Evolutionary conservation across 768 basidiomycete genomes (phyloP).

Genomic region (Cystofilobasidium bisporidii): DNA sequence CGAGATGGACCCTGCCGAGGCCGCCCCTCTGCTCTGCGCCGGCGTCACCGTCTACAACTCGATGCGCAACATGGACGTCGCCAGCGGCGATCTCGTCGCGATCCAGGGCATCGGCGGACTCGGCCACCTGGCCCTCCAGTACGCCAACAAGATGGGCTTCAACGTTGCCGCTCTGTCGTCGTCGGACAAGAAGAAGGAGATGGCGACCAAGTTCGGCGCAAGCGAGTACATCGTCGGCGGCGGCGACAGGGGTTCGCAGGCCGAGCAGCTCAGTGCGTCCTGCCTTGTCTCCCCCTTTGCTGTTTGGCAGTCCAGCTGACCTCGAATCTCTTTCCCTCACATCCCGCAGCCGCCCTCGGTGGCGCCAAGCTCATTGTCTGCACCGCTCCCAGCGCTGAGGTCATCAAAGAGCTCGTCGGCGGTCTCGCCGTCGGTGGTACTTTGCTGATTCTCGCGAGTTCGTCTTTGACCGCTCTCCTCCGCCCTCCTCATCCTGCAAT

Average conservation of each 20-base stretch:
- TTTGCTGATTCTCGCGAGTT: no score
- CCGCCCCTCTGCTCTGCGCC: slow-evolving; percentile 37
- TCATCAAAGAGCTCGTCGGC: slow-evolving; percentile 24
- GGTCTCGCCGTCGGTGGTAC: slow-evolving; percentile 23
- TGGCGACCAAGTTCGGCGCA: slow-evolving; percentile 42
- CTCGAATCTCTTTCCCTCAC: background rate
- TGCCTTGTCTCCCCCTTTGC: slow-evolving; percentile 27
- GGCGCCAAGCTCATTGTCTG: slow-evolving; percentile 33
- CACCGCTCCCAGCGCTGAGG: slow-evolving; percentile 36
- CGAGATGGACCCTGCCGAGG: slow-evolving; percentile 26
- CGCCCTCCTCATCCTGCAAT: no score
- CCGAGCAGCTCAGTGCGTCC: slow-evolving; percentile 43
- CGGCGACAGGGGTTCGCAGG: slow-evolving; percentile 20
- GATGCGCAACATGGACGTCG: slow-evolving; percentile 33
- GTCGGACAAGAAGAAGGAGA: slow-evolving; percentile 36
- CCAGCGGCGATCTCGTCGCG: slow-evolving; percentile 41
- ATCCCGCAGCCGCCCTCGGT: slow-evolving; percentile 27
- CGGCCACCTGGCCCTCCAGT: slow-evolving; percentile 38
- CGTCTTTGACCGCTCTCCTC: no score
- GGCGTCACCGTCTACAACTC: slow-evolving; percentile 43
- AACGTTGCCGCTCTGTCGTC: slow-evolving; percentile 41
- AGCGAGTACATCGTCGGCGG: slow-evolving; percentile 41
- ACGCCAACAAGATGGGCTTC: slow-evolving; percentile 38
- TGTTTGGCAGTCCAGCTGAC: no score
- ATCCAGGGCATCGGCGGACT: slow-evolving; percentile 42